Evolutionary conservation across 371 early-diverging fungal genomes (phyloP), one percentile per base, ranked within the genome.

Genomic region (Mucor racemosus): DNA sequence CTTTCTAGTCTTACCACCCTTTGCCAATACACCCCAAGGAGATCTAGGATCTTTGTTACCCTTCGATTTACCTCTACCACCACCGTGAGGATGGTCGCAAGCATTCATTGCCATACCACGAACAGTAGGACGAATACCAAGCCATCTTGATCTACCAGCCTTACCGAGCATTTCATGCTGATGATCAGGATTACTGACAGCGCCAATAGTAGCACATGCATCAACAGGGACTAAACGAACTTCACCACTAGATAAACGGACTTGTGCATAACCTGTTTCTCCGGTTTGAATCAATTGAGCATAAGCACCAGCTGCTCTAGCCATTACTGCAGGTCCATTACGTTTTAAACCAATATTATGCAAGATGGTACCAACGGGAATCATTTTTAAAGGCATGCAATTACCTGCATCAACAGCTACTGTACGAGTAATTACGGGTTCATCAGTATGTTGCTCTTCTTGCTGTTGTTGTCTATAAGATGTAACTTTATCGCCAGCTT

Each of bases 31-130:
- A 79, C 98, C 98, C 97, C 98, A 97, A 41, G 96, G 96, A 58
- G 94, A 93, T 70, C 91, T 79, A 48, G 98, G 94, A 58, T 95
- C 90, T 76, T 93, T 91, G 73, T 89, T 91, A 83, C 99, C 97
- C 89, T 96, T 95, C 66, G 93, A 92, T 85, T 96, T 97, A 73
- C 93, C 92, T 73, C 93, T 88, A 87, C 99, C 99, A 89, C 99
- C 99, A 84, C 99, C 99, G 80, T 97, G 98, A 64, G 98, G 97
- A 86, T 99, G 99, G 84, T 99, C 98, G 61, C 87, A 86, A n/a
- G 98, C 93, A 85, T 97, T 99, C 97, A 97, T 97, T 46, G 99
- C 99, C 78, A 98, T 95, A 94, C 98, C 97, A 88, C 99, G 91
- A 41, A 99, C 99, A 34, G 91, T 90, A 44, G 99, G 99, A 68